These are phyloP conservation scores for Castanospermum australe DNA, from an alignment of 306 rosid genomes.

Conservation along the genomic window DNA sequence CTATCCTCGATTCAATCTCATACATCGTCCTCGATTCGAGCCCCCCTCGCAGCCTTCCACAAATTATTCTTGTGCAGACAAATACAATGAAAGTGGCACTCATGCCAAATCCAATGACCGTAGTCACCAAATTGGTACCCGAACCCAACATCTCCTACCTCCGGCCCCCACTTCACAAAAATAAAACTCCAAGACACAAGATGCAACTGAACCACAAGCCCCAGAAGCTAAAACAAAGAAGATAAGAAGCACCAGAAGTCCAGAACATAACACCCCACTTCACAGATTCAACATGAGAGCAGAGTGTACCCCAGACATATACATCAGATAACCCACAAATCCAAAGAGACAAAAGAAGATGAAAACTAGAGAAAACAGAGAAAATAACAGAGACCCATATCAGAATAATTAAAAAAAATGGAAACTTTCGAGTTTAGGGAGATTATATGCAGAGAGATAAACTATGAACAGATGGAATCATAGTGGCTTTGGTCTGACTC, in stretches of 20 bases:
- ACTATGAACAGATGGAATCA: slow-evolving; percentile 34
- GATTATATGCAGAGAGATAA: neutral
- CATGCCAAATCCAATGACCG: slow-evolving; percentile 92
- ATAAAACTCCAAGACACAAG: slow-evolving; percentile 16
- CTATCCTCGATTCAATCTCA: slow-evolving; percentile 77
- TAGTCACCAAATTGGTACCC: slow-evolving; percentile 76
- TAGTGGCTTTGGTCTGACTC: slow-evolving; percentile 52
- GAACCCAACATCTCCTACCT: slow-evolving; percentile 58
- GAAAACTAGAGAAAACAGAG: neutral
- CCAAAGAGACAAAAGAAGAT: neutral
- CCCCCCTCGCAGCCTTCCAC: slow-evolving; percentile 77
- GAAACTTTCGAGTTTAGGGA: slow-evolving; percentile 19
- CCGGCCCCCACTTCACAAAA: slow-evolving; percentile 1
- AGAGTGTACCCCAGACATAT: neutral
- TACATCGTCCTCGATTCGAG: slow-evolving; percentile 58
- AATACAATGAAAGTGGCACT: slow-evolving; percentile 95
- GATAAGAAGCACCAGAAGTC: slow-evolving; percentile 15
- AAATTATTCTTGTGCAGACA: slow-evolving; percentile 89
- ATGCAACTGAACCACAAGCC: neutral
- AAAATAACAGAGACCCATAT: slow-evolving; percentile 35
- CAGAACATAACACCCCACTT: slow-evolving; percentile 10
- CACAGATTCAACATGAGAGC: slow-evolving; percentile 2
- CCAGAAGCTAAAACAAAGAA: slow-evolving; percentile 19
- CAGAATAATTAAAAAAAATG: slow-evolving; percentile 29
- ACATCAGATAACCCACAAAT: slow-evolving; percentile 19